Percentiles rank a stretch among this genome's conserved stretches.
Evolutionary conservation across 352 stramenopile genomes (phyloP).

Genomic region (Globisporangium irregulare): DNA sequence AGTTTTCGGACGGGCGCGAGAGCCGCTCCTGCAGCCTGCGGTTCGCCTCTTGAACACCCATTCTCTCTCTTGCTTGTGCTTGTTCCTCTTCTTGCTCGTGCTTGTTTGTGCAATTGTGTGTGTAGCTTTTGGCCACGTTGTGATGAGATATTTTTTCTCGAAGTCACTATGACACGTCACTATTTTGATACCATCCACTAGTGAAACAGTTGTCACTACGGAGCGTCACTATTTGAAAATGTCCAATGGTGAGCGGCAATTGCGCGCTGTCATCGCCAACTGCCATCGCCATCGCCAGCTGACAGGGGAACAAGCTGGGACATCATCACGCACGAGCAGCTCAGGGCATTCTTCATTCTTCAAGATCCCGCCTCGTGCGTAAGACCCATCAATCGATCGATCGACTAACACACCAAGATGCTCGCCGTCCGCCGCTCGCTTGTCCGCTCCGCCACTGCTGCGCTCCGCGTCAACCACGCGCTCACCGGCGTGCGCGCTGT

Average conservation of each 20-base stretch:
- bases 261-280: constrained; percentile 3
- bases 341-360: constrained; percentile 10
- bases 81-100: not conserved
- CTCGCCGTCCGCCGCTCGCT: constrained; percentile 9
- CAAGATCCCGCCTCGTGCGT: not conserved
- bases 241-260: constrained; percentile 4
- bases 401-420: constrained; percentile 1
- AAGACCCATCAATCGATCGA: not conserved
- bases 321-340: constrained; percentile 5
- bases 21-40: constrained; percentile 42
- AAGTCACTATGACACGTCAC: not conserved
- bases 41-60: constrained; percentile 7
- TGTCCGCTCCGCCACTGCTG: constrained; percentile 4
- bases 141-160: not conserved
- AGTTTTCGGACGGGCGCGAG: constrained; percentile 52
- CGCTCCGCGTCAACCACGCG: constrained; percentile 13
- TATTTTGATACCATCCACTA: not conserved
- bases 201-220: not conserved
- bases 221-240: not conserved
- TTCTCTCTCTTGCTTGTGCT: not conserved
- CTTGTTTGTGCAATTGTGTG: not conserved
- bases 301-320: not conserved
- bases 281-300: not conserved
- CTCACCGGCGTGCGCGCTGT: constrained; percentile 32
- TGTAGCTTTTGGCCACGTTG: not conserved